Evolutionary conservation across 176 grass and related monocot genomes (phyloP), one percentile per base, ranked within the genome.

Genomic region (Carex scoparia): DNA sequence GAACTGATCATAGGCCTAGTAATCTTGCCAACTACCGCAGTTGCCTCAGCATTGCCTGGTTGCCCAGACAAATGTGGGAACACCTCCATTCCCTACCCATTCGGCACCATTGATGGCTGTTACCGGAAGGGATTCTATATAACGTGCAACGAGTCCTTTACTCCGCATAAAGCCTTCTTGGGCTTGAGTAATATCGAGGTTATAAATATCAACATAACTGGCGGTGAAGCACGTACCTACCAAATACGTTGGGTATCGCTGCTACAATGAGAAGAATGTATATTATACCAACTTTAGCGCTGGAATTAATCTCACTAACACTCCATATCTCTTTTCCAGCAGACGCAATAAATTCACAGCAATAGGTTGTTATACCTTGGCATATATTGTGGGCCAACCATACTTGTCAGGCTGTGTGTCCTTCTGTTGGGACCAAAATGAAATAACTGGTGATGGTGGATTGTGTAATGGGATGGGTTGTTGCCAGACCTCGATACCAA

Each of bases 41-140:
- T 35, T 10, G 9, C 28, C 63, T 66, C 28, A 0, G 1, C 53
- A 54, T 40, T 40, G 30, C 48, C 16, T 8, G 74, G 1, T 23
- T 91, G 90, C 76, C 76, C 46, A 0, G 74, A 59, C 37, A 87
- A 73, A 65, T 89, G 90, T 16, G 77, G 90, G 3, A 38, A 84
- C 62, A 73, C 84, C 27, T n/a, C 61, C 31, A 79, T 92, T 69
- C 78, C 86, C 0, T 90, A 86, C 63, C 88, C 91, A 0, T 92
- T 92, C 30, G 91, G 91, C 48, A 87, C 86, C 27, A 56, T 48
- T 10, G 32, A 33, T 33, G 82, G 84, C 11, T 86, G 79, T 78
- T 87, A 31, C 63, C 85, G 15, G 38, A 4, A 40, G 7, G 84
- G 87, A 62, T 91, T 91, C 12, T 32, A 59, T 1, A 31, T 91